A percentile compares a stretch with the other conserved stretches of the same genome.
Conservation (phyloP, 768 basidiomycete genomes). For the Daedaleopsis nitida region DNA sequence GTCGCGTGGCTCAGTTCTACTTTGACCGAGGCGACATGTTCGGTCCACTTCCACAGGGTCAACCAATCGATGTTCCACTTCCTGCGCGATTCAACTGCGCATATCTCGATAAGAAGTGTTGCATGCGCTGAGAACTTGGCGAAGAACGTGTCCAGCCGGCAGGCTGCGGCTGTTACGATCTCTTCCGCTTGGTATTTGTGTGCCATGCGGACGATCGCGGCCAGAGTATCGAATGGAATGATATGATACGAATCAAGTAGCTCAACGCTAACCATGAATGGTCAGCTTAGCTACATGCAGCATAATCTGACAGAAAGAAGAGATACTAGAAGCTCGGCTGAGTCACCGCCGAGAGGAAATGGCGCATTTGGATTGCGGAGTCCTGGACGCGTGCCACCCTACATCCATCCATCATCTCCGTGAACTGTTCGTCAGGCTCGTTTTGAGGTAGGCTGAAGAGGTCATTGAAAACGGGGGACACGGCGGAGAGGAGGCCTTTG, state of each 20-base stretch:
- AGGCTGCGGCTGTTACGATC: background rate
- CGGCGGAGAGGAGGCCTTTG: constrained; percentile 11
- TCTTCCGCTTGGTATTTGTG: constrained; percentile 7
- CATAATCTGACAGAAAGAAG: background rate
- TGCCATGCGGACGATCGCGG: constrained; percentile 2
- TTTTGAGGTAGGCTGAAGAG: constrained; percentile 3
- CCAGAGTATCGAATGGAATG: background rate
- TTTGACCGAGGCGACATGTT: background rate
- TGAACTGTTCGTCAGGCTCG: constrained; percentile 8
- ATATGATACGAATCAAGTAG: background rate
- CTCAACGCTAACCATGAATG: background rate
- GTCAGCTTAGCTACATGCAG: background rate
- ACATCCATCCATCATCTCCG: constrained; percentile 4
- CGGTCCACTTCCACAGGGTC: no score
- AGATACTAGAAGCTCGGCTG: background rate
- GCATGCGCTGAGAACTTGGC: background rate
- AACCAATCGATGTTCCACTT: no score
- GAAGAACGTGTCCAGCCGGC: background rate
- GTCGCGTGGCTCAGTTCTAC: background rate
- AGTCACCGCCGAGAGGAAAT: constrained; percentile 4
- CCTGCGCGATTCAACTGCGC: no score
- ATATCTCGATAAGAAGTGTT: no score
- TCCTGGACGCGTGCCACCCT: constrained; percentile 12
- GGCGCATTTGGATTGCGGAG: background rate
- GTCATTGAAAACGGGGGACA: constrained; percentile 18